phyloP scores from a whole-genome alignment of 345 rosid genomes.

The Boechera stricta region DNA sequence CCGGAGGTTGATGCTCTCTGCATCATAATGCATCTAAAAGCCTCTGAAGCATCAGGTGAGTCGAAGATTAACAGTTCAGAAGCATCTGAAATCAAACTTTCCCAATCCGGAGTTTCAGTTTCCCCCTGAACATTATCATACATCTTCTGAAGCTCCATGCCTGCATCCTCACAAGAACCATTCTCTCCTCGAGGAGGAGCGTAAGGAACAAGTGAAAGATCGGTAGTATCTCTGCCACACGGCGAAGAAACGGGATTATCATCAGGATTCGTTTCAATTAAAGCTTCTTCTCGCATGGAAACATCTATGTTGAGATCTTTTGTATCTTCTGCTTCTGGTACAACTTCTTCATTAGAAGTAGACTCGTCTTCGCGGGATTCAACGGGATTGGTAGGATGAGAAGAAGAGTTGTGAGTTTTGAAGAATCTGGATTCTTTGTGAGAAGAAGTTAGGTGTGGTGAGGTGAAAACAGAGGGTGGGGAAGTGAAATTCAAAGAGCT shows the following conservation, averaged over 20 bases:
- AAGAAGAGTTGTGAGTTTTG: slow-evolving; percentile 51
- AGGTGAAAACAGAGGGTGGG: slow-evolving; percentile 84
- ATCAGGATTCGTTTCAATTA: slow-evolving; percentile 54
- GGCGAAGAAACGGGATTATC: slow-evolving; percentile 43
- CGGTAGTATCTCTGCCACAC: slow-evolving; percentile 24
- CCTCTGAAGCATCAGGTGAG: slow-evolving; percentile 71
- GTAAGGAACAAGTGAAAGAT: slow-evolving; percentile 50
- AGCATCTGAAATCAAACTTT: slow-evolving; percentile 50
- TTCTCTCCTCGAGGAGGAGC: slow-evolving; percentile 43
- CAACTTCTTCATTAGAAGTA: slow-evolving; percentile 37
- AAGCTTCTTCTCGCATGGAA: slow-evolving; percentile 51
- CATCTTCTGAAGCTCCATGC: slow-evolving; percentile 41
- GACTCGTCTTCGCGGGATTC: slow-evolving; percentile 45
- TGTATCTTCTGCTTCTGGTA: slow-evolving; percentile 19
- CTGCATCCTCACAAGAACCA: slow-evolving; percentile 42
- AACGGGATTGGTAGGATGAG: slow-evolving; percentile 47
- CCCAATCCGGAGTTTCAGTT: slow-evolving; percentile 69
- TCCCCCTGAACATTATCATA: slow-evolving; percentile 45
- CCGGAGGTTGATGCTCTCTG: slow-evolving; percentile 59
- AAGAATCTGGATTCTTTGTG: slow-evolving; percentile 87
- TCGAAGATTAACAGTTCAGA: slow-evolving; percentile 62
- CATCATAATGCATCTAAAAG: slow-evolving; percentile 64
- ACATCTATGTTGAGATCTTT: slow-evolving; percentile 24
- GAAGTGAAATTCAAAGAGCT: slow-evolving; percentile 74
- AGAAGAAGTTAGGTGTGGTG: slow-evolving; percentile 79